Evolutionary conservation across 768 basidiomycete species (phyloP).

Genomic region (Leccinum incarnatum): DNA sequence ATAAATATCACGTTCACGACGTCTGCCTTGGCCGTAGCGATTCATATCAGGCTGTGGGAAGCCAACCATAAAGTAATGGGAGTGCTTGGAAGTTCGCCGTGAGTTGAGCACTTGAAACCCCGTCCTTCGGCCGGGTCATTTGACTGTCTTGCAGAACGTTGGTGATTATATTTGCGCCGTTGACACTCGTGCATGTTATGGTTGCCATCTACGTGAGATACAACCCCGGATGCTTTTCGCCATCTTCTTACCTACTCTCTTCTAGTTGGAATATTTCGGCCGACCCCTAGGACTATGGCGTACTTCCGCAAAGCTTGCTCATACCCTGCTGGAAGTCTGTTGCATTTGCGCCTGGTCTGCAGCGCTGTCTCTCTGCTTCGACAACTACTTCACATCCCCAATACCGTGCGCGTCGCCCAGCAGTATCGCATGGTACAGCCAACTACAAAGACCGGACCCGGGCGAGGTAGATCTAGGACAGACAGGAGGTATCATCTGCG

Average conservation of each 20-base stretch:
- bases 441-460: constrained; percentile 31
- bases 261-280: constrained; percentile 88
- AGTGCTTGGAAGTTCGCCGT: constrained; percentile 81
- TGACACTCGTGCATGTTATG: constrained; percentile 84
- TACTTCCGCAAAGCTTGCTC: constrained; percentile 80
- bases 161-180: constrained; percentile 81
- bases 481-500: constrained; percentile 62
- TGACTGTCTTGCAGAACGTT: constrained; percentile 50
- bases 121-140: not conserved
- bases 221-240: constrained; percentile 5
- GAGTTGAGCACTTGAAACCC: constrained; percentile 30
- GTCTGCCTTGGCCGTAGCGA: constrained; percentile 74
- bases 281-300: constrained; percentile 90
- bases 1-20: constrained; percentile 82
- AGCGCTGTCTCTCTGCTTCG: constrained; percentile 81
- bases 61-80: constrained; percentile 51
- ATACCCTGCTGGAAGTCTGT: constrained; percentile 83
- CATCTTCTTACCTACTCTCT: constrained; percentile 14
- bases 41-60: constrained; percentile 67
- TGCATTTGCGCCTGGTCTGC: constrained; percentile 96
- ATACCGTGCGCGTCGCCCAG: constrained; percentile 69
- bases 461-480: constrained; percentile 33
- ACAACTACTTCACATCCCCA: constrained; percentile 87
- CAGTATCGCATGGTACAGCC: constrained; percentile 70
- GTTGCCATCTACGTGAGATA: constrained; percentile 74